Conservation (phyloP, 208 protist species). For the Angomonas ambiguus region DNA sequence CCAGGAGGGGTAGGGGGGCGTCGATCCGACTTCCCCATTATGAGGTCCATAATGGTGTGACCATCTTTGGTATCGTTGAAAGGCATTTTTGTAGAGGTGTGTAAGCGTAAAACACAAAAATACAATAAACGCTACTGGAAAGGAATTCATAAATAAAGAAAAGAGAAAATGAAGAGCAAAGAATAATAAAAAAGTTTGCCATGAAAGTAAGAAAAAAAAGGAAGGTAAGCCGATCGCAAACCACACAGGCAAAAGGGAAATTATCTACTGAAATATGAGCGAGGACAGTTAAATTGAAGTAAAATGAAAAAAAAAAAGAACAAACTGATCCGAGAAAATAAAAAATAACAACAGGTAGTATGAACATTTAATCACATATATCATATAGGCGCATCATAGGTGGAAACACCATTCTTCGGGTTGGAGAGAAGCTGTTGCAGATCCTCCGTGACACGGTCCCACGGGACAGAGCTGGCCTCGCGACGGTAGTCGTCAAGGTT, state of each 20-base stretch:
- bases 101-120: background rate
- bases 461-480: slow-evolving; percentile 27
- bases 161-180: too few relatives aligned
- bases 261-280: background rate
- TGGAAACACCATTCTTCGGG: slow-evolving; percentile 3
- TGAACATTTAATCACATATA: too few relatives aligned
- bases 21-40: background rate
- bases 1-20: too few relatives aligned
- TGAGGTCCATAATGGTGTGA: background rate
- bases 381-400: background rate
- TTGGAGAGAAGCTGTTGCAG: slow-evolving; percentile 31
- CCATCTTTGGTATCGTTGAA: background rate
- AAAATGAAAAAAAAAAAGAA: slow-evolving; percentile 21
- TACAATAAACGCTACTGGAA: too few relatives aligned
- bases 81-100: background rate
- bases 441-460: slow-evolving; percentile 28
- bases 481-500: too few relatives aligned
- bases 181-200: too few relatives aligned
- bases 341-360: too few relatives aligned
- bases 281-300: slow-evolving; percentile 8
- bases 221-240: background rate
- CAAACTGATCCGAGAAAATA: slow-evolving; percentile 5
- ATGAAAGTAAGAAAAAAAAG: slow-evolving; percentile 3
- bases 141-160: background rate
- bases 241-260: background rate